Evolutionary conservation across 306 rosid species (phyloP).

Genomic region (Erythrophleum fordii): DNA sequence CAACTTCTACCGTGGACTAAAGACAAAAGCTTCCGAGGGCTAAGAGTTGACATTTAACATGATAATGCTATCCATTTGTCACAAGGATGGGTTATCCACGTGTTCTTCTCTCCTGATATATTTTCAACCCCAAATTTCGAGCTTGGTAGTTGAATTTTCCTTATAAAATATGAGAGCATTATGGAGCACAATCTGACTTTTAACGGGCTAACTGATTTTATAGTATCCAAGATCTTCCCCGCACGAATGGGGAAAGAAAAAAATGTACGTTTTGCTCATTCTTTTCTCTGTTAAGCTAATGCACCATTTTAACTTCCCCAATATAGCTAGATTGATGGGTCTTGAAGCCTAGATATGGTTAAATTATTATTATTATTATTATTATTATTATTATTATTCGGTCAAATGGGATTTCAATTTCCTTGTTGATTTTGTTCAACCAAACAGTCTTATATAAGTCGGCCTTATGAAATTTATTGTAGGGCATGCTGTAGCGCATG

Average conservation of each 20-base stretch:
- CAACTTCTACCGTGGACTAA: slow-evolving; percentile 30
- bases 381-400: too few relatives aligned
- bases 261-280: not conserved
- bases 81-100: not conserved
- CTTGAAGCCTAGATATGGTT: too few relatives aligned
- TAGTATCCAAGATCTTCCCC: slow-evolving; percentile 28
- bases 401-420: not conserved
- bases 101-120: not conserved
- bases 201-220: not conserved
- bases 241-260: not conserved
- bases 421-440: too few relatives aligned
- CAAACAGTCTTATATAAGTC: too few relatives aligned
- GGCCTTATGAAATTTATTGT: too few relatives aligned
- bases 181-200: slow-evolving; percentile 18
- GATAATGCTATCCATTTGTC: slow-evolving; percentile 45
- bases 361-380: too few relatives aligned
- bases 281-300: too few relatives aligned
- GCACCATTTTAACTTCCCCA: not conserved
- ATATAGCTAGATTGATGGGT: not conserved
- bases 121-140: not conserved
- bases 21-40: slow-evolving; percentile 34
- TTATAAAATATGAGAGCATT: slow-evolving; percentile 7
- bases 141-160: slow-evolving; percentile 19
- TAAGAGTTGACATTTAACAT: slow-evolving; percentile 50
- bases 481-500: too few relatives aligned